Evolutionary conservation across 164 flowering plant species (phyloP), one percentile per base, ranked within the genome.

Genomic region (Magnolia kwangsiensis): DNA sequence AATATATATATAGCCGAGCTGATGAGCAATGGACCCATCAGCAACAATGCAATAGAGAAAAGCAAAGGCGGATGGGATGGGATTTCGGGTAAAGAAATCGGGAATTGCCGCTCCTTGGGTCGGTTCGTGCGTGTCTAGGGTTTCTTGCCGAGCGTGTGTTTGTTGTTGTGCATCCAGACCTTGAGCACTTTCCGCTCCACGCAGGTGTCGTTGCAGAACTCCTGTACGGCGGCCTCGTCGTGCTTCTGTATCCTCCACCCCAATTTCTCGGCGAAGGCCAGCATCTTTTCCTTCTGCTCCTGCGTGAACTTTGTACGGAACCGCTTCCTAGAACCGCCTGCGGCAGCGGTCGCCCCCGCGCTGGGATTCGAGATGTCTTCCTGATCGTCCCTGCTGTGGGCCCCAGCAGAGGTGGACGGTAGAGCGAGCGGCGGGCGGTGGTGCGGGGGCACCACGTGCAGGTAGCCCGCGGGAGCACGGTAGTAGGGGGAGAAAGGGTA

Each of bases 131-230:
- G 24, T 10, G 29, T 21, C 69, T 74, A 70, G 37, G 75, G 71
- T 65, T 74, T 74, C 81, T 79, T 78, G 63, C 74, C 78, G 63
- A 77, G 49, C 18, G 80, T 67, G 64, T 78, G 81, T 75, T 85
- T 87, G 78, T 87, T 84, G 67, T 87, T 87, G 78, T 87, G 88
- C 84, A 87, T 85, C 90, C 90, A 87, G 0, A 87, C 88, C 82
- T 85, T 87, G 50, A 87, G 78, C 50, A 84, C 90, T 51, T 81
- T 81, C 69, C 86, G 83, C 81, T 82, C 79, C 23, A 87, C 83
- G 0, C 87, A 79, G 37, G 81, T 59, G 59, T 87, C 87, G 2
- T 69, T 76, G 66, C 90, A 87, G 72, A 87, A 85, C 83, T 81
- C 81, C 74, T 82, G 85, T n/a, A 85, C 82, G 13, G 72, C 71